Evolutionary conservation across 495 filamentous ascomycete genomes (phyloP).

Genomic region (Trichoderma orchidacearum): DNA sequence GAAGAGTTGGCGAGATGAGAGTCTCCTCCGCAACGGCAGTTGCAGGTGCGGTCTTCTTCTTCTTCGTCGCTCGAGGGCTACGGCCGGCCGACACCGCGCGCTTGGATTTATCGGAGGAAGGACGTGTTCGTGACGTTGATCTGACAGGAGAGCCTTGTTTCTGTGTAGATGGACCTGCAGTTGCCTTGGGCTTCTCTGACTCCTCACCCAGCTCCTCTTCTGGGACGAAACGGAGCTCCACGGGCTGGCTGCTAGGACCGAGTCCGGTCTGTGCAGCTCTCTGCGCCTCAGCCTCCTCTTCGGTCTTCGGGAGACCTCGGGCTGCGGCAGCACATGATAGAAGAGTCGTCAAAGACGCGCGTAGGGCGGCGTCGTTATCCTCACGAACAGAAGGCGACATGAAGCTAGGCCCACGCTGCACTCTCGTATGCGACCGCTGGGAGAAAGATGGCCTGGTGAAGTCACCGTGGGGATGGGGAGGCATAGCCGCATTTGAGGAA

Average conservation of each 20-base stretch:
- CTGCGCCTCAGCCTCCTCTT: constrained; percentile 17
- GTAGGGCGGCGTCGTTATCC: constrained; percentile 85
- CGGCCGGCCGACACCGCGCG: constrained; percentile 27
- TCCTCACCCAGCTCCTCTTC: constrained; percentile 55
- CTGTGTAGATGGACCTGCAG: constrained; percentile 5
- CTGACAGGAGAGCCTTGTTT: background rate
- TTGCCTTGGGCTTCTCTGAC: constrained; percentile 7
- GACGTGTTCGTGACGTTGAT: background rate
- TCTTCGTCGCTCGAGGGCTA: constrained; percentile 34
- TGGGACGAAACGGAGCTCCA: constrained; percentile 52
- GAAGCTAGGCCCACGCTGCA: constrained; percentile 41
- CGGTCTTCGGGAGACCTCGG: constrained; percentile 58
- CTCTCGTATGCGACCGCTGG: constrained; percentile 21
- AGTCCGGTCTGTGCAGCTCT: constrained; percentile 17
- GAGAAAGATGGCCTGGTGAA: constrained; percentile 24
- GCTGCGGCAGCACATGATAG: constrained; percentile 85
- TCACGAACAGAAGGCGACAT: constrained; percentile 66
- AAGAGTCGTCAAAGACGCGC: constrained; percentile 87
- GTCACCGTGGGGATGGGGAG: constrained; percentile 21
- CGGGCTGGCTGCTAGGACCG: constrained; percentile 32
- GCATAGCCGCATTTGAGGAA: constrained; percentile 28
- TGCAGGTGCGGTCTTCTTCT: constrained; percentile 27
- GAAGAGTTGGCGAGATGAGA: constrained; percentile 53
- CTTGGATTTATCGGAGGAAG: constrained; percentile 35
- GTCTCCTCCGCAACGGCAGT: constrained; percentile 15